Base-by-base conservation (phyloP, 2,329 filamentous ascomycete genomes). In the Arthrinium phaeospermum region DNA sequence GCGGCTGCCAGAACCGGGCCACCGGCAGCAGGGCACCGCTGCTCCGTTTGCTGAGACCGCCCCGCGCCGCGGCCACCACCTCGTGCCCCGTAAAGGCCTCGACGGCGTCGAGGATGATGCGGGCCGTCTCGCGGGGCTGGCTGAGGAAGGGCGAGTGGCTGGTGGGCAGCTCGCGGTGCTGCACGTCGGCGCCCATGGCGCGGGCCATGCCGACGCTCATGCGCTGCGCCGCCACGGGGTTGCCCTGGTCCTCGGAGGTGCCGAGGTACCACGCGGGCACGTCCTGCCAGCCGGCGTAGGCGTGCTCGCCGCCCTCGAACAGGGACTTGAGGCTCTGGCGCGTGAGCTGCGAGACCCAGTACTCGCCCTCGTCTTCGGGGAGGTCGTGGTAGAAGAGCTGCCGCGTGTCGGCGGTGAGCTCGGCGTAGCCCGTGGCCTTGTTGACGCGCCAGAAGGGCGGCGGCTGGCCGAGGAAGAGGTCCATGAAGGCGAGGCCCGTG, bases 301-400 rank as follows among this genome's bases (percentile, higher is more conserved):
- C 73, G 67, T 80, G 71, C 72, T 88, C 84, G 0, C 82, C 82
- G 0, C 85, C 86, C 47, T 86, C 83, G 4, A 82, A 83, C n/a
- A 87, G 75, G 0, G 85, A 76, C 68, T 84, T 85, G 10, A 86
- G 75, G 3, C 81, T 82, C 27, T 88, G 85, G 0, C 74, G 75
- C 0, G 76, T 79, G 6, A 88, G 83, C 72, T 83, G 81, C 0
- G 76, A 76, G 1, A 82, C 81, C 84, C 86, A 87, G 53, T 79
- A 78, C 4, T 83, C 78, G 0, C 79, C 84, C 70, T 88, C 86
- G 0, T 84, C 81, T 0, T 73, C 76, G 0, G 85, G 80, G 0
- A 89, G 72, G 76, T 89, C 86, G 73, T 88, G 85, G 72, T 88
- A 89, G 72, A 89, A 85, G 2, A 88, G 73, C 7, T 86, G 78